Evolutionary conservation across 2,329 filamentous ascomycete genomes (phyloP), one percentile per base, ranked within the genome.

Genomic region (Fusarium bulbicola): DNA sequence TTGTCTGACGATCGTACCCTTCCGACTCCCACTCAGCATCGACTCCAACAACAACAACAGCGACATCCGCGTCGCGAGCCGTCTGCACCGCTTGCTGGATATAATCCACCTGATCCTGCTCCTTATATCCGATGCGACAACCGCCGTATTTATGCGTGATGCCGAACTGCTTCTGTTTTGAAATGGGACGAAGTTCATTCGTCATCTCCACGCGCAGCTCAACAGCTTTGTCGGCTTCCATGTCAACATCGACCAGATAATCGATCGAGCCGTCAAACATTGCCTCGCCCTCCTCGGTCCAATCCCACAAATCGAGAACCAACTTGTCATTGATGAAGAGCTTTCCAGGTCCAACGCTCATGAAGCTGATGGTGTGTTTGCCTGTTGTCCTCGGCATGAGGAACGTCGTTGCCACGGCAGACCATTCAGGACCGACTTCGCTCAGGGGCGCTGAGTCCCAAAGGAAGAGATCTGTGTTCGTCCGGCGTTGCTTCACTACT

Each of bases 21-120:
- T 93, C 92, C 4, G 91, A 92, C 78, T 94, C 92, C 91, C 91
- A 94, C 79, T 94, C 92, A 11, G 89, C 89, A 78, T 93, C 92
- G 2, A 93, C 84, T 3, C 92, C 92, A 15, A 92, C 88, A 54
- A 93, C 86, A 4, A 94, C 86, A 12, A 94, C 83, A 6, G 91
- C 92, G 20, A 92, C 89, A 76, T 93, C 91, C 0, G 90, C 89
- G 6, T 85, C 84, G 68, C 84, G 87, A 14, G 92, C 92, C 4
- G 86, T 84, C 26, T 89, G 85, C 8, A 92, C 88, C 2, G 92
- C 92, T 77, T 92, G 86, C 70, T 91, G 86, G n/a, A 93, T 70
- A 71, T 89, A 88, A 74, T 90, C 86, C 36, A 88, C 78, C 74
- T 88, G 87, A 72, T 91, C 89, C 72, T 91, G 87, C 74, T 92